Evolutionary conservation across 169 alveolate species (phyloP).

Genomic region (Eimeria falciformis): DNA sequence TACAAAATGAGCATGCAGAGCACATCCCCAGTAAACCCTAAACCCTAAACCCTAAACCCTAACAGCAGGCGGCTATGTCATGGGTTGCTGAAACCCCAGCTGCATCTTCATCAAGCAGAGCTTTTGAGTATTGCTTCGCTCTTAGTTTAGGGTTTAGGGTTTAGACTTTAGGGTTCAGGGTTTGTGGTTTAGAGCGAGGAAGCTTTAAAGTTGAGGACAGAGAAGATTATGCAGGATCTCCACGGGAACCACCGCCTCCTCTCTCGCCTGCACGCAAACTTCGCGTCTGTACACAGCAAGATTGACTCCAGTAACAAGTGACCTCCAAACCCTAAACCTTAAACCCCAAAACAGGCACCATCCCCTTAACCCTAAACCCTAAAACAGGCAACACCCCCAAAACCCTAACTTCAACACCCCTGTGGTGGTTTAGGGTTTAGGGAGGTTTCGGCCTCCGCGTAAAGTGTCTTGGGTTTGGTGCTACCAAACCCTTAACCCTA

Average conservation of each 20-base stretch:
- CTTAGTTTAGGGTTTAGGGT: too few relatives aligned
- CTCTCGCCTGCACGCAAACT: conserved; percentile 89
- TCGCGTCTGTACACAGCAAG: conserved; percentile 85
- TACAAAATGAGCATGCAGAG: conserved; percentile 86
- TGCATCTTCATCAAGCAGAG: too few relatives aligned
- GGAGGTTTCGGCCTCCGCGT: neutral
- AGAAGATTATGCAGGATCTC: conserved; percentile 82
- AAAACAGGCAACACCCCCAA: too few relatives aligned
- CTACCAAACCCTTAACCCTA: conserved; percentile 34
- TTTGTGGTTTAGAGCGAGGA: conserved; percentile 80
- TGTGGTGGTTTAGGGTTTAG: too few relatives aligned
- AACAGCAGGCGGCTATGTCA: too few relatives aligned
- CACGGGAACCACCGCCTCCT: conserved; percentile 87
- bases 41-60: too few relatives aligned
- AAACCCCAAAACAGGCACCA: conserved; percentile 9
- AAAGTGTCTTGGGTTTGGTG: neutral
- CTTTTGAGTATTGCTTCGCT: too few relatives aligned
- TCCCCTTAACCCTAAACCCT: conserved; percentile 15
- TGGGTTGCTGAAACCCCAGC: too few relatives aligned
- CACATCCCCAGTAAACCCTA: conserved; percentile 84
- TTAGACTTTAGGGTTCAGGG: neutral
- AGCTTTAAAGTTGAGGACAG: conserved; percentile 83
- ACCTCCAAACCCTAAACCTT: conserved; percentile 43
- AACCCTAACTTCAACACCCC: too few relatives aligned
- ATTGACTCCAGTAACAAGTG: conserved; percentile 87